These are phyloP conservation scores for Phytophthora quininea DNA, from an alignment of 352 stramenopile genomes.

Conservation along the genomic window DNA sequence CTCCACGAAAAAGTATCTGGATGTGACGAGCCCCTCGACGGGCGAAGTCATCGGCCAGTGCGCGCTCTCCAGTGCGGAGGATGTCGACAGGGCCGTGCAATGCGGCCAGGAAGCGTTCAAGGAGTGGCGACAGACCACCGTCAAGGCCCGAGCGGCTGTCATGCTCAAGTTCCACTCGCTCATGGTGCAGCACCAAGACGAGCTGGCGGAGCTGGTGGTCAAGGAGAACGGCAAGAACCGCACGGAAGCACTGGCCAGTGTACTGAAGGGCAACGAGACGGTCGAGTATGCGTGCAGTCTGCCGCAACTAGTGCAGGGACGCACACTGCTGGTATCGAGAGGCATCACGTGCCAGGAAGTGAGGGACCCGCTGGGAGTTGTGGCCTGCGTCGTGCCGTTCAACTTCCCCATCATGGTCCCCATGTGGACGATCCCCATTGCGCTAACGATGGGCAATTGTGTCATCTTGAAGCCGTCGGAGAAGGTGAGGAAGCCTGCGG, in stretches of 20 bases:
- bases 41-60: slow-evolving; percentile 78
- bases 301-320: slow-evolving; percentile 92
- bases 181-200: slow-evolving; percentile 88
- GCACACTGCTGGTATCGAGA: slow-evolving; percentile 82
- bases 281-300: slow-evolving; percentile 97
- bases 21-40: slow-evolving; percentile 73
- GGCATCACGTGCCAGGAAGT: slow-evolving; percentile 94
- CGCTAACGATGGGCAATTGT: slow-evolving; percentile 95
- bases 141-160: slow-evolving; percentile 94
- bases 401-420: slow-evolving; percentile 99
- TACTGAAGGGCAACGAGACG: slow-evolving; percentile 98
- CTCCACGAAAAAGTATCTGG: slow-evolving; percentile 43
- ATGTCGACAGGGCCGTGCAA: slow-evolving; percentile 89
- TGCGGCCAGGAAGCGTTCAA: slow-evolving; percentile 85
- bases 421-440: slow-evolving; percentile 98
- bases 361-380: slow-evolving; percentile 92
- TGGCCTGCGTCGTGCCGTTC: slow-evolving; percentile 95
- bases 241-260: slow-evolving; percentile 95
- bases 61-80: slow-evolving; percentile 74
- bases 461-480: slow-evolving; percentile 98
- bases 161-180: slow-evolving; percentile 97
- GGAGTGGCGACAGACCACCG: slow-evolving; percentile 90
- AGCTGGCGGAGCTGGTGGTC: slow-evolving; percentile 94
- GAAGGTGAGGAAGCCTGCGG: slow-evolving; percentile 72
- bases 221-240: slow-evolving; percentile 98